Evolutionary conservation across 2,329 filamentous ascomycete species (phyloP), one percentile per base, ranked within the genome.

Genomic region (Fusarium acutatum): DNA sequence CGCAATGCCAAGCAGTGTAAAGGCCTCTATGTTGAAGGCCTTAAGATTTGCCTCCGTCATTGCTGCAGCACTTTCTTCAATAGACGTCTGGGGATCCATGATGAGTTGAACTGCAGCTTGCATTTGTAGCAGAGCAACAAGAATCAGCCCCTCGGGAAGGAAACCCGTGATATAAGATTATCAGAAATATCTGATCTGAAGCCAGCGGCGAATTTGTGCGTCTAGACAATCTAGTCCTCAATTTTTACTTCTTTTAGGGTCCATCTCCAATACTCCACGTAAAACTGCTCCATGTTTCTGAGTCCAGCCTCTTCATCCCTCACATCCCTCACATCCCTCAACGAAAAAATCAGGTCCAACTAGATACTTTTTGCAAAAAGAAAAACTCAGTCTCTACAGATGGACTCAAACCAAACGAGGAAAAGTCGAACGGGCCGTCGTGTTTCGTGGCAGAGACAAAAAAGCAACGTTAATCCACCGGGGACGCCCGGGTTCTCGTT

Each of bases 1-100:
- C 11, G 86, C 88, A 30, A 90, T 73, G 1, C 80, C 85, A 24
- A 90, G 80, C 10, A 90, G 83, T 11, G 86, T 84, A 57, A 80
- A 82, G 6, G 78, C 77, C 64, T 82, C 81, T 34, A 77, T 76
- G 24, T 78, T 75, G 60, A 81, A 80, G n/a, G 72, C 60, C 17
- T 62, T 75, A 30, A 79, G 69, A 18, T 77, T 74, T 32, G 77
- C 66, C 14, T 77, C 69, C 12, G 54, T 74, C 63, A 75, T 72
- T 15, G 76, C 75, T 9, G 76, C 75, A 17, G 75, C 71, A 28
- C 66, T 72, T 43, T 74, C 72, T 49, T 71, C 60, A 28, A 72
- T 61, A 20, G 67, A 71, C 41, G 56, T 47, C 64, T 35, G 61
- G 47, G 69, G 41, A 63, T 74, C 56, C 75, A 77, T 71, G 28